phyloP scores from a whole-genome alignment of 495 filamentous ascomycete genomes.

The Penicillium nucicola region DNA sequence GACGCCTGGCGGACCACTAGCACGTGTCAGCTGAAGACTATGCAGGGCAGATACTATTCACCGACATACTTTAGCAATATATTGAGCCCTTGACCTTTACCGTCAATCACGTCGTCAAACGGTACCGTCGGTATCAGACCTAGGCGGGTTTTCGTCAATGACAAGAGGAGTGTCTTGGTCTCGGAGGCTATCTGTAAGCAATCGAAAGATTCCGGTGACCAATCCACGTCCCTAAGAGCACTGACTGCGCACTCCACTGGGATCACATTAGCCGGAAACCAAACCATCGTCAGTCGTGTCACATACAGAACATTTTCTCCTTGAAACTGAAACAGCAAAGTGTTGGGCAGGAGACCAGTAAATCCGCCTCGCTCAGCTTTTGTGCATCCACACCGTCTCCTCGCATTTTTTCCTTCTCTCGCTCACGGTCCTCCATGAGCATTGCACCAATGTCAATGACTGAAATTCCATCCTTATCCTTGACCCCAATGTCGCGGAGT shows the following conservation, averaged over 20 bases:
- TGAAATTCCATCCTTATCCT: conserved; percentile 11
- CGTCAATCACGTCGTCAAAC: conserved; percentile 23
- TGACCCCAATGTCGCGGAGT: conserved; percentile 7
- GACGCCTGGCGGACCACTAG: conserved; percentile 29
- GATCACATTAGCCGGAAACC: conserved; percentile 11
- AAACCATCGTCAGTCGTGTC: conserved; percentile 1
- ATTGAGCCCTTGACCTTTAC: conserved; percentile 24
- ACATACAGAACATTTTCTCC: conserved; percentile 28
- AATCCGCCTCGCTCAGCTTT: conserved; percentile 21
- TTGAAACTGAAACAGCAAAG: conserved; percentile 27
- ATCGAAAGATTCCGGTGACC: conserved; percentile 21
- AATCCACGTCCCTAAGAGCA: conserved; percentile 28
- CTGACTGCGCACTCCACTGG: conserved; percentile 32
- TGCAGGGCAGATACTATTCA: background rate
- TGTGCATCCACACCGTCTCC: conserved; percentile 14
- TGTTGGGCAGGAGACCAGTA: conserved; percentile 22
- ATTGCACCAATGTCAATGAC: conserved; percentile 13
- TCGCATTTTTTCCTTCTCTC: conserved; percentile 22
- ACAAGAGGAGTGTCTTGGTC: conserved; percentile 26
- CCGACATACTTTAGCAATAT: conserved; percentile 17
- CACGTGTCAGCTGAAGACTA: conserved; percentile 6
- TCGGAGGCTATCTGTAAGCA: conserved; percentile 16
- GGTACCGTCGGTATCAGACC: conserved; percentile 17
- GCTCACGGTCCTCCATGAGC: conserved; percentile 17
- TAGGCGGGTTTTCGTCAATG: conserved; percentile 20